Conservation (phyloP, 768 basidiomycete species). For the Dentipellis sp. region DNA sequence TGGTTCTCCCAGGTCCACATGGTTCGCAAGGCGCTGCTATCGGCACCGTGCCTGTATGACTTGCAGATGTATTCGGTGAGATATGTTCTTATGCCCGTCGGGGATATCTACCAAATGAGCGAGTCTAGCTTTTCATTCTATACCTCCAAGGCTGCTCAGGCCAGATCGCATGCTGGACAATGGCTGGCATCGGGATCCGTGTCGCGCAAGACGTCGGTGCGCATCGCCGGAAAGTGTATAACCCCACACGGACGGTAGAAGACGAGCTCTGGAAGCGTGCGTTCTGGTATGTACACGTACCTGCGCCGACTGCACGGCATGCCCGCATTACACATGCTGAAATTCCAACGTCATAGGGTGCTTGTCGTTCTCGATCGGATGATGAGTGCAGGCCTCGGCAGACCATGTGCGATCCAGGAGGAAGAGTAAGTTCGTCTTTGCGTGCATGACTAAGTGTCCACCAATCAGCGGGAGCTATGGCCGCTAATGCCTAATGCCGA, state of each 20-base stretch:
- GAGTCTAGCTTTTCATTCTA: constrained; percentile 24
- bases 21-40: constrained; percentile 46
- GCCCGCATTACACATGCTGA: background rate
- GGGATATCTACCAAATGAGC: constrained; percentile 14
- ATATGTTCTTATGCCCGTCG: constrained; percentile 19
- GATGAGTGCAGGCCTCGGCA: constrained; percentile 43
- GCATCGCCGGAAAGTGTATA: constrained; percentile 44
- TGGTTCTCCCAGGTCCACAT: constrained; percentile 53
- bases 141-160: constrained; percentile 36
- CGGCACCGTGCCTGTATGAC: constrained; percentile 54
- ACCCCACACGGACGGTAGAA: constrained; percentile 34
- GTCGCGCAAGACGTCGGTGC: constrained; percentile 69
- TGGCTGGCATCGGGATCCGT: constrained; percentile 56
- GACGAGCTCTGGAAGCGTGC: constrained; percentile 70
- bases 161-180: constrained; percentile 46
- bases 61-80: constrained; percentile 58
- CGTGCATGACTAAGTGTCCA: background rate
- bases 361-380: constrained; percentile 38
- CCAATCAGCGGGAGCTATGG: background rate
- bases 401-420: constrained; percentile 67
- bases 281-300: constrained; percentile 39
- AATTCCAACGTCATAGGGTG: constrained; percentile 28
- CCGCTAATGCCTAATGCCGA: background rate
- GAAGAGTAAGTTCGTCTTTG: constrained; percentile 44
- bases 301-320: background rate